These are phyloP conservation scores for Nepenthes gracilis DNA, from an alignment of 148 eudicot species.

Conservation along the genomic window DNA sequence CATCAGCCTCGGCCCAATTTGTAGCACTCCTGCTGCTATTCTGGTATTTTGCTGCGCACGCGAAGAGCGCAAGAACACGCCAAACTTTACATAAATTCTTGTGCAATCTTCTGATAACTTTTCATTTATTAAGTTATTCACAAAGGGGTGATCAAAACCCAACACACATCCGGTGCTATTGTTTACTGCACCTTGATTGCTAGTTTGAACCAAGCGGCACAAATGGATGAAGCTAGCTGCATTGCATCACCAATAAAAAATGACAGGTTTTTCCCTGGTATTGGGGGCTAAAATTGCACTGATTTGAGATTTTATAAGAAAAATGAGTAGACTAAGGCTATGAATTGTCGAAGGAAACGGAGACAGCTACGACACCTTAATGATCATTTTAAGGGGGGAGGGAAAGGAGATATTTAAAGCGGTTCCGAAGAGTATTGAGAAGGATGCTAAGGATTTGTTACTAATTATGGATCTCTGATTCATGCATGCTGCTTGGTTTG, in stretches of 20 bases:
- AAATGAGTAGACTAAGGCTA: constrained; percentile 31
- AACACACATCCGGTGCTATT: constrained; percentile 37
- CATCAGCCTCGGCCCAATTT: too few relatives aligned
- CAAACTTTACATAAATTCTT: too few relatives aligned
- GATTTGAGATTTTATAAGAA: constrained; percentile 43
- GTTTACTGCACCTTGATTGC: constrained; percentile 53
- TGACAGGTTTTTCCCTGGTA: constrained; percentile 58
- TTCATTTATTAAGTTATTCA: too few relatives aligned
- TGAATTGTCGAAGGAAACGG: constrained; percentile 48
- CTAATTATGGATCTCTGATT: constrained; percentile 39
- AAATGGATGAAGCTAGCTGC: constrained; percentile 46
- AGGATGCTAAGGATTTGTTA: constrained; percentile 35
- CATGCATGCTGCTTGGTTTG: constrained; percentile 15
- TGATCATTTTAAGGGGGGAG: constrained; percentile 25
- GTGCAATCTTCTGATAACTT: too few relatives aligned
- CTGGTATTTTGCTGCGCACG: too few relatives aligned
- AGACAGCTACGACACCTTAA: constrained; percentile 39
- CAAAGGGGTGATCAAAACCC: too few relatives aligned
- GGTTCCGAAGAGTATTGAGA: constrained; percentile 25
- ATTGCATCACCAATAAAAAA: constrained; percentile 41
- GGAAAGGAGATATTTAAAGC: constrained; percentile 14
- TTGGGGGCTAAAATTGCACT: constrained; percentile 47
- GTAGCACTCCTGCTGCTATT: too few relatives aligned
- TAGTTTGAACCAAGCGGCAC: constrained; percentile 47
- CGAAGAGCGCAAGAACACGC: too few relatives aligned